Conservation (phyloP, 2,329 filamentous ascomycete genomes). For the Eutypella sp. region DNA sequence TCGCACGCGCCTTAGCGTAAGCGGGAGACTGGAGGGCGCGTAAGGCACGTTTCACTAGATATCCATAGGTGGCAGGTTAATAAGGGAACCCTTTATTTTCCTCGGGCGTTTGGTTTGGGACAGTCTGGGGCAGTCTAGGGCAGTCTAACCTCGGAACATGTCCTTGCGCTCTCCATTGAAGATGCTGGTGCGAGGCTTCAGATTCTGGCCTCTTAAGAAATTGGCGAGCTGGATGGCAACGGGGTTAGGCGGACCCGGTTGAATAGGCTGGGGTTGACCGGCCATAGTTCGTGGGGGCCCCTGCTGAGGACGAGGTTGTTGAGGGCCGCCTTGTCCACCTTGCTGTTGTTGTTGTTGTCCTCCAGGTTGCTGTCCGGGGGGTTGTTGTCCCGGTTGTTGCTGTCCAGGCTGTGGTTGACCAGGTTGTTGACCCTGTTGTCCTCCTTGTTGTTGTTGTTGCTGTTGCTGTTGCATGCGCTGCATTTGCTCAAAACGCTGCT, state of each 20-base stretch:
- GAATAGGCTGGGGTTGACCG: constrained; percentile 61
- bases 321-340: constrained; percentile 22
- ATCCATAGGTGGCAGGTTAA: constrained; percentile 11
- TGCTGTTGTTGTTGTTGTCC: constrained; percentile 30
- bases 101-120: too few relatives aligned
- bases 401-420: constrained; percentile 52
- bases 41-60: constrained; percentile 86
- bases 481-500: constrained; percentile 46
- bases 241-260: constrained; percentile 78
- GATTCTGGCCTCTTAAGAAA: constrained; percentile 75
- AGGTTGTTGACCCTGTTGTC: constrained; percentile 40
- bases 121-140: too few relatives aligned
- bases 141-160: constrained; percentile 78
- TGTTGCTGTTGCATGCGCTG: constrained; percentile 38
- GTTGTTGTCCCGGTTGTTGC: constrained; percentile 35
- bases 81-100: too few relatives aligned
- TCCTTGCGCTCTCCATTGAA: constrained; percentile 95
- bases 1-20: constrained; percentile 83
- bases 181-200: constrained; percentile 88
- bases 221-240: constrained; percentile 83
- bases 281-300: constrained; percentile 32
- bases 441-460: constrained; percentile 38
- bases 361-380: constrained; percentile 41
- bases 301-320: constrained; percentile 19
- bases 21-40: constrained; percentile 83